These are phyloP conservation scores for Sugiyamaella sp. DNA, from an alignment of 1,139 yeast genomes.

Conservation along the genomic window DNA sequence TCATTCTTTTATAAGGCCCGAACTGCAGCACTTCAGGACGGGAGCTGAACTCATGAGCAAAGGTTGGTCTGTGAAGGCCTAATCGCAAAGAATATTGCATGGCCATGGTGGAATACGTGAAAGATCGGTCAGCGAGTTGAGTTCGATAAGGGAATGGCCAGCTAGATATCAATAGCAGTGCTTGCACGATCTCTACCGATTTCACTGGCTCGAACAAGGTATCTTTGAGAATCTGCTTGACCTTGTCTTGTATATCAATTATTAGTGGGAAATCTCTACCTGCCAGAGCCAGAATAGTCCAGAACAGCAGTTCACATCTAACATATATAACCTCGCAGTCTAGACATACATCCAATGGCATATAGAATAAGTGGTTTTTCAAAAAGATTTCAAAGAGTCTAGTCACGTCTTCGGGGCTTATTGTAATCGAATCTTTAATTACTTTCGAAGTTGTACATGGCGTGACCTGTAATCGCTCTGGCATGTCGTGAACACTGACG, in stretches of 20 bases:
- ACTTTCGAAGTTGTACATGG: slow-evolving; percentile 8
- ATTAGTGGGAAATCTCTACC: slow-evolving; percentile 16
- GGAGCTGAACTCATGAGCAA: slow-evolving; percentile 10
- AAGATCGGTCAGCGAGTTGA: slow-evolving; percentile 17
- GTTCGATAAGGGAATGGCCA: slow-evolving; percentile 22
- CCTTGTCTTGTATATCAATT: slow-evolving; percentile 12
- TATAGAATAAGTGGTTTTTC: slow-evolving; percentile 13
- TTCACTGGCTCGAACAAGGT: slow-evolving; percentile 14
- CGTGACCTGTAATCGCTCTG: slow-evolving; percentile 16
- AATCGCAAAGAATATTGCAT: slow-evolving; percentile 11
- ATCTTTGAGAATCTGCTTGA: slow-evolving; percentile 2
- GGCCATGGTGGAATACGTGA: slow-evolving; percentile 16
- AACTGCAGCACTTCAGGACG: slow-evolving; percentile 14
- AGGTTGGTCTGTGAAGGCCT: slow-evolving; percentile 16
- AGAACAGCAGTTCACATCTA: slow-evolving; percentile 20
- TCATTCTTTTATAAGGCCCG: slow-evolving; percentile 17
- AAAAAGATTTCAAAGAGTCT: slow-evolving; percentile 14
- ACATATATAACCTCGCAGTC: slow-evolving; percentile 18
- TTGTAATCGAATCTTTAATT: slow-evolving; percentile 1
- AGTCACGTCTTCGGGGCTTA: slow-evolving; percentile 16
- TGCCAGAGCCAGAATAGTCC: slow-evolving; percentile 19
- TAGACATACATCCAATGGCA: slow-evolving; percentile 20
- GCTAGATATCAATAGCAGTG: slow-evolving; percentile 15
- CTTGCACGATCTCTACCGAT: slow-evolving; percentile 21
- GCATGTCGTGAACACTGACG: background rate